Base-by-base conservation (phyloP, 2,329 filamentous ascomycete species). In the Iodosphaeria phyllophila region DNA sequence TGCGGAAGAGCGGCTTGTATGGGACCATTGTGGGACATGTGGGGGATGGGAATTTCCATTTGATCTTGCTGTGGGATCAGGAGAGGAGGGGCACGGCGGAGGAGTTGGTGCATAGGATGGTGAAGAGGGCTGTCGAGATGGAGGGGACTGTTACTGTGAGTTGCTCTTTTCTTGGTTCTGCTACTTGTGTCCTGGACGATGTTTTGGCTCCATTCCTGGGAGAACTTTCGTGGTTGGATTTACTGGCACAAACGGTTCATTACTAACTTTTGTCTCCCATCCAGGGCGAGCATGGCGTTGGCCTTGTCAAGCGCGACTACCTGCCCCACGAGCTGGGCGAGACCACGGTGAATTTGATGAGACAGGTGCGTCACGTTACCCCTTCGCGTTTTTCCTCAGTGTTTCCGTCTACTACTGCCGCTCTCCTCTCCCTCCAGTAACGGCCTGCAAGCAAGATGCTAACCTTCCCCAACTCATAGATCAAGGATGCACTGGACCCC, bases 301-400 rank as follows among this genome's bases (percentile, higher is more conserved):
- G 79, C 5, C 54, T 91, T 23, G 75, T 86, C 28, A 91, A 91
- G 64, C 60, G 79, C 36, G 79, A 89, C 43, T 86, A 86, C 42
- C 58, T 91, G 21, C 60, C 69, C 7, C 74, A 84, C 41, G 79
- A 91, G 50, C 55, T 89, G 20, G 77, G 79, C 8, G 57, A 69
- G 44, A 57, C 51, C 8, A 80, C 78, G 0, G 77, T 91, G 6
- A 76, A 84, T 50, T 60, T 74, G 13, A 91, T 91, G 79, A 65
- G 79, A 49, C 78, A 74, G 60, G 71, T 76, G 49, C 38, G 57
- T 47, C 20, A 14, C 18, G 13, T 13, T 20, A 12, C 18, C 12
- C 13, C 22, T 23, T 14, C 3, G 5, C 9, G 11, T n/a, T 14
- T 23, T 15, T 5, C 11, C 21, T n/a, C 18, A 8, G n/a, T 19